Conservation (phyloP, 164 flowering plant species). For the grape (Vitis vinifera) region ASM3070453v1 NC_081813.1:22829501-22830000, state of each 20-base stretch:
- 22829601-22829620: too few species aligned
- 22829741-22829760: slow-evolving; percentile 43
- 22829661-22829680: background rate
- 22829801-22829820: slow-evolving; percentile 39
- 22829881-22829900: slow-evolving; percentile 41
- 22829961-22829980: too few species aligned
- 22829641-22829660: too few species aligned
- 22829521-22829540: too few species aligned
- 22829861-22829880: slow-evolving; percentile 17
- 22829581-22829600: too few species aligned
- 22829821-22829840: slow-evolving; percentile 25
- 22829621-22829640: too few species aligned
- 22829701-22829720: slow-evolving; percentile 35
- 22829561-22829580: too few species aligned
- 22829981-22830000: too few species aligned
- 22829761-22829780: slow-evolving; percentile 34
- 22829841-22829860: slow-evolving; percentile 7
- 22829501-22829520: too few species aligned
- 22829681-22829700: background rate
- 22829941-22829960: too few species aligned
- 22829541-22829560: too few species aligned
- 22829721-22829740: slow-evolving; percentile 16
- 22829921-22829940: too few species aligned
- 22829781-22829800: slow-evolving; percentile 16
- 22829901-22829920: slow-evolving; percentile 38